Evolutionary conservation across 257 asterid species (phyloP).

Genomic region (Anisodus acutangulus): DNA sequence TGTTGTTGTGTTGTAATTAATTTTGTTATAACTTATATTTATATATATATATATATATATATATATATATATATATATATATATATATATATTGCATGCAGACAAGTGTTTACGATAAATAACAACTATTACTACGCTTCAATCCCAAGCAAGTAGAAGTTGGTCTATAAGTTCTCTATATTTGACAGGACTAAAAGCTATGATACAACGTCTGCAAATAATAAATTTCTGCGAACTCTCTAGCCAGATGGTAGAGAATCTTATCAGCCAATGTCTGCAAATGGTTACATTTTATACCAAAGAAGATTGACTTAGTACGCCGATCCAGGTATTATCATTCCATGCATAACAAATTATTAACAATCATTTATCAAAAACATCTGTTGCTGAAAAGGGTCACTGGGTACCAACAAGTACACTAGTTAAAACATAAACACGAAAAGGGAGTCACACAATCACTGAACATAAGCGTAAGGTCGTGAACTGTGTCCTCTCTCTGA

Average conservation of each 20-base stretch:
- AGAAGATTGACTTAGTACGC: background rate
- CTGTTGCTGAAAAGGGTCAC: background rate
- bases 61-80: background rate
- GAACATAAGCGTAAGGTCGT: background rate
- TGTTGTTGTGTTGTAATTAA: too few relatives aligned
- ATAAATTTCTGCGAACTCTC: background rate
- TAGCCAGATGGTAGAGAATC: background rate
- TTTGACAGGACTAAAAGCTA: background rate
- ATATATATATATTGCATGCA: too few relatives aligned
- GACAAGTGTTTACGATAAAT: background rate
- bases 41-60: too few relatives aligned
- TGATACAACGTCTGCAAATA: background rate
- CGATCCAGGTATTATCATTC: background rate
- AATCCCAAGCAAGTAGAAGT: background rate
- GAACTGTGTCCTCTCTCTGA: slow-evolving; percentile 10
- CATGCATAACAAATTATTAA: slow-evolving; percentile 3
- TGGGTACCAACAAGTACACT: background rate
- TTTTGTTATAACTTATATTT: too few relatives aligned
- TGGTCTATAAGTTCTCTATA: background rate
- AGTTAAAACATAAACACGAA: slow-evolving; percentile 1
- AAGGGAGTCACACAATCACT: background rate
- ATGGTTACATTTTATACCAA: background rate
- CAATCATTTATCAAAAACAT: background rate
- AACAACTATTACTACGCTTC: background rate
- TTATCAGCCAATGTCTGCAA: background rate